Conservation (phyloP, 768 basidiomycete genomes). For the Boletales sp. region DNA sequence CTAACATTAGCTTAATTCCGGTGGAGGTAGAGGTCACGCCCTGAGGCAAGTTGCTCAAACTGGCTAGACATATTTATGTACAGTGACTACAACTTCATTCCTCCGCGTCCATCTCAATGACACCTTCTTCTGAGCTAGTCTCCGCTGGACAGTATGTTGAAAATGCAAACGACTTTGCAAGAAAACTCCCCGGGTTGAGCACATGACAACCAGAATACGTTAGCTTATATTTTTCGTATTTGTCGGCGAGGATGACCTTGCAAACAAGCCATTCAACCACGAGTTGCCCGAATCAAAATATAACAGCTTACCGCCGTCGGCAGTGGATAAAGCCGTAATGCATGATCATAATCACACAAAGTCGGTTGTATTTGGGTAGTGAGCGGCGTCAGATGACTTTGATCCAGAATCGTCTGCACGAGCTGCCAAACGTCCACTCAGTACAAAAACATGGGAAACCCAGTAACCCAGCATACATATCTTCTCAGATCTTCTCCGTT, state of each 20-base stretch:
- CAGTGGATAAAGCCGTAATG: constrained; percentile 88
- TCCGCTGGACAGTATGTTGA: constrained; percentile 88
- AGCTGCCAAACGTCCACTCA: constrained; percentile 47
- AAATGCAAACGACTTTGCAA: constrained; percentile 79
- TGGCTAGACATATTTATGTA: no score
- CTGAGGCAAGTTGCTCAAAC: no score
- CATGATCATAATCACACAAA: constrained; percentile 86
- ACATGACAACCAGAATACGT: constrained; percentile 99
- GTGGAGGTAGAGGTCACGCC: not conserved
- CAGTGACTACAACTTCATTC: constrained; percentile 20
- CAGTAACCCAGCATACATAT: constrained; percentile 57
- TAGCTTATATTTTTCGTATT: constrained; percentile 92
- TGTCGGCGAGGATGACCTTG: constrained; percentile 91
- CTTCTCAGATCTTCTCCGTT: constrained; percentile 79
- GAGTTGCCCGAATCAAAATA: not conserved
- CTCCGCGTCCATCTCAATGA: constrained; percentile 39
- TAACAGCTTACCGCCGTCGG: constrained; percentile 76
- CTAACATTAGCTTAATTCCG: constrained; percentile 22
- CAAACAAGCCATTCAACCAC: constrained; percentile 4
- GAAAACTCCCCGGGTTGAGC: constrained; percentile 94
- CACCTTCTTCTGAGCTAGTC: constrained; percentile 76
- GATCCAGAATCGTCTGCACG: constrained; percentile 95
- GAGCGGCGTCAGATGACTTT: constrained; percentile 89
- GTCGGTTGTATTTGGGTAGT: constrained; percentile 83
- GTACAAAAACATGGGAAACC: not conserved